These are phyloP conservation scores for Setaria italica DNA, from an alignment of 202 grass and related monocot species.

Conservation along the genomic window DNA sequence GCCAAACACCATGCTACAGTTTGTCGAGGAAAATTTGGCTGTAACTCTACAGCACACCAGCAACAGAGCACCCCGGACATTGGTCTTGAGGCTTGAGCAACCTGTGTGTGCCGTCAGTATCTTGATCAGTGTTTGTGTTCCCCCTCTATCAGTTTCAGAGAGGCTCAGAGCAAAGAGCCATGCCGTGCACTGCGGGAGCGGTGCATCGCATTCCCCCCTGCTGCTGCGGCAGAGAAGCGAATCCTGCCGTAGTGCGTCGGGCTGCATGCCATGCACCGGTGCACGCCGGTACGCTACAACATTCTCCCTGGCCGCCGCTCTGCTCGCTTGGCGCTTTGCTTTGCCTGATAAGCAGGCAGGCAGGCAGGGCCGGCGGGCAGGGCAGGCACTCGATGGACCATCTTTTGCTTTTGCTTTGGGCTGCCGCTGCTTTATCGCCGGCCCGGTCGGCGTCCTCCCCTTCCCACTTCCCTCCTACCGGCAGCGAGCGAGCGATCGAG, in stretches of 20 bases:
- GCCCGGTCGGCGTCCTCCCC: not conserved
- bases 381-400: slow-evolving; percentile 19
- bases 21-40: no score
- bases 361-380: no score
- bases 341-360: not conserved
- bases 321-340: no score
- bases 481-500: not conserved
- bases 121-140: not conserved
- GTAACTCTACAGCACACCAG: no score
- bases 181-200: not conserved
- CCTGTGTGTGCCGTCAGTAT: no score
- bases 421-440: slow-evolving; percentile 13
- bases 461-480: not conserved
- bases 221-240: not conserved
- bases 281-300: slow-evolving; percentile 24
- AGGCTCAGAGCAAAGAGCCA: not conserved
- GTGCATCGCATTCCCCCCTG: not conserved
- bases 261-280: not conserved
- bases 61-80: no score
- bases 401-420: slow-evolving; percentile 24
- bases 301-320: not conserved
- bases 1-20: no score
- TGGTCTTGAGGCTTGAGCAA: no score
- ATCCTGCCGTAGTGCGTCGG: not conserved
- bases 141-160: not conserved